Percentiles rank a stretch among this genome's conserved stretches.
Evolutionary conservation across 1,284 basidiomycete species (phyloP).

Genomic region (Rhodofomes roseus): DNA sequence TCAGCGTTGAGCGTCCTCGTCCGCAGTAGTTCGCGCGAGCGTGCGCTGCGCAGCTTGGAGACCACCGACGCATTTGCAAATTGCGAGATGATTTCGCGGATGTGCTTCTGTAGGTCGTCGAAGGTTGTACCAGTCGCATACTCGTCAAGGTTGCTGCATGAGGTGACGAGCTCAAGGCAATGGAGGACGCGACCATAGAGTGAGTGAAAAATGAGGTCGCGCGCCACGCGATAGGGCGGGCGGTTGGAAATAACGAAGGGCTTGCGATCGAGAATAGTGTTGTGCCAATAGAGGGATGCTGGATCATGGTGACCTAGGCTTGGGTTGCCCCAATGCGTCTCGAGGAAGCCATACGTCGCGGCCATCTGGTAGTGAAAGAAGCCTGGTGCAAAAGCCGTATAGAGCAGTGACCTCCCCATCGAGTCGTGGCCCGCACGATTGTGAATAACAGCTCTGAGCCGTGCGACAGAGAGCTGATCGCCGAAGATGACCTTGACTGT

Average conservation of each 20-base stretch:
- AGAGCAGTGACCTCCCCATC: slow-evolving; percentile 18
- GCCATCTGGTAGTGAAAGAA: slow-evolving; percentile 39
- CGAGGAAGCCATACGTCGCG: slow-evolving; percentile 26
- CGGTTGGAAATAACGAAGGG: slow-evolving; percentile 31
- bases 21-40: background rate
- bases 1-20: no score
- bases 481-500: slow-evolving; percentile 19
- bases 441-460: slow-evolving; percentile 25
- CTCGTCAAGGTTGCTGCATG: slow-evolving; percentile 16
- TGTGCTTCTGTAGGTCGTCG: background rate
- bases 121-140: slow-evolving; percentile 7
- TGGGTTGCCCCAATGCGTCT: slow-evolving; percentile 24
- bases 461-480: slow-evolving; percentile 35
- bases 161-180: slow-evolving; percentile 30
- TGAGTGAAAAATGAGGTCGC: slow-evolving; percentile 34
- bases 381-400: slow-evolving; percentile 29
- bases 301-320: slow-evolving; percentile 23
- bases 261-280: slow-evolving; percentile 26
- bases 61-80: background rate
- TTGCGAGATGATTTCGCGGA: background rate
- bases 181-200: slow-evolving; percentile 33
- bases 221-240: slow-evolving; percentile 29
- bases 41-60: background rate
- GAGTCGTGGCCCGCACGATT: slow-evolving; percentile 34
- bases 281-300: slow-evolving; percentile 29